These are phyloP conservation scores for Nitzschia putrida DNA, from an alignment of 108 stramenopile species.

Conservation along the genomic window DNA sequence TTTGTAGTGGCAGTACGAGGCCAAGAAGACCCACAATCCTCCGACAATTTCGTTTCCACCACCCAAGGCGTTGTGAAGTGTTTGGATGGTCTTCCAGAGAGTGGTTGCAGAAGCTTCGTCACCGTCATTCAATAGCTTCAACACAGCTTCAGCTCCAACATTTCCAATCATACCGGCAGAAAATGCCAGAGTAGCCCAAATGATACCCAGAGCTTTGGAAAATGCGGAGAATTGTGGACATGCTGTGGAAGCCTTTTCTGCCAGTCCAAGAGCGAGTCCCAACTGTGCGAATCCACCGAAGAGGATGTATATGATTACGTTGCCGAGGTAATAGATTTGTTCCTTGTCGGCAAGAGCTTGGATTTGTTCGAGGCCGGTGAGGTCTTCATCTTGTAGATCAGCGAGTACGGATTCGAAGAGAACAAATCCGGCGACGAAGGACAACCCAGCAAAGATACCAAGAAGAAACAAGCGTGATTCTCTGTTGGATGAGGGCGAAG, in stretches of 20 bases:
- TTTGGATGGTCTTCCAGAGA: not conserved
- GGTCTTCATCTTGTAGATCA: not conserved
- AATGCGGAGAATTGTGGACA: not conserved
- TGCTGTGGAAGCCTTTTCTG: not conserved
- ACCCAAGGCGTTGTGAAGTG: not conserved
- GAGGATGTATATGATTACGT: not conserved
- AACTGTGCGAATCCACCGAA: not conserved
- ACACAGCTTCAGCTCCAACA: not conserved
- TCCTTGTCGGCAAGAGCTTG: not conserved
- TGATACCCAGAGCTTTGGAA: not conserved
- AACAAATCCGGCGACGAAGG: not conserved
- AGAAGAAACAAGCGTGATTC: too few relatives aligned
- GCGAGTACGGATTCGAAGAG: not conserved
- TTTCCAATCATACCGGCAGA: not conserved
- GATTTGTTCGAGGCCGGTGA: not conserved
- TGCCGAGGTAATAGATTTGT: not conserved
- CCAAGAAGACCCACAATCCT: not conserved
- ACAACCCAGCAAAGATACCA: not conserved
- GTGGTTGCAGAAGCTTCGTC: not conserved
- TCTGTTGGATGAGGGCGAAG: too few relatives aligned
- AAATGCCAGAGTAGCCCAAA: not conserved
- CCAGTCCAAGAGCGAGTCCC: not conserved
- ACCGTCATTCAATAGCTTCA: not conserved
- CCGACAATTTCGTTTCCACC: constrained; percentile 1
- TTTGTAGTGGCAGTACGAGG: not conserved